Conservation (phyloP, 768 basidiomycete species). For the Boletus huronensis region DNA sequence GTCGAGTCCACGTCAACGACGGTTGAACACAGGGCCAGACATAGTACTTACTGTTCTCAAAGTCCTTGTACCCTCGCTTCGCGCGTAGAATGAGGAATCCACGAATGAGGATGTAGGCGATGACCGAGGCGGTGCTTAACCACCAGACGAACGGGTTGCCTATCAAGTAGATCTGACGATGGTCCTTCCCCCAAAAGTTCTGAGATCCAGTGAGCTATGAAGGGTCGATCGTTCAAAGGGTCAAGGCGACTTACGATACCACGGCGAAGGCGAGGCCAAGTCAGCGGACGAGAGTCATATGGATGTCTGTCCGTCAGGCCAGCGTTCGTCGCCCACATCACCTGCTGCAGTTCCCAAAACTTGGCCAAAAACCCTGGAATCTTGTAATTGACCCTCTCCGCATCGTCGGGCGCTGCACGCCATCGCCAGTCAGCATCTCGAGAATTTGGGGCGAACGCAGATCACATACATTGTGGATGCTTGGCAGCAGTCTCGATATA, state of each 20-base stretch:
- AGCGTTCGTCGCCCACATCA: constrained; percentile 97
- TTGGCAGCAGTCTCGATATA: constrained; percentile 76
- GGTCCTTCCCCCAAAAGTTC: constrained; percentile 99
- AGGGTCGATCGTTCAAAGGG: not conserved
- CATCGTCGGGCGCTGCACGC: constrained; percentile 59
- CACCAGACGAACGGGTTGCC: constrained; percentile 97
- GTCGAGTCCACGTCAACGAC: not conserved
- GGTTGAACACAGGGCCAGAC: not conserved
- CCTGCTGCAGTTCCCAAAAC: constrained; percentile 86
- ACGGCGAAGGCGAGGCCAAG: constrained; percentile 87
- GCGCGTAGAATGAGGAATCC: constrained; percentile 82
- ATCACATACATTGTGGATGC: constrained; percentile 65
- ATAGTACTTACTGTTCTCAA: constrained; percentile 73
- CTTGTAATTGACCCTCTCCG: constrained; percentile 85
- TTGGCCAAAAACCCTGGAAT: constrained; percentile 87
- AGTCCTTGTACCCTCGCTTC: constrained; percentile 88
- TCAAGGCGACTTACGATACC: constrained; percentile 72
- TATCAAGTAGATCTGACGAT: constrained; percentile 90
- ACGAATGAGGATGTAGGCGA: constrained; percentile 63
- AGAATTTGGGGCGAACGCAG: not conserved
- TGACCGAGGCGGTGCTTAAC: constrained; percentile 68
- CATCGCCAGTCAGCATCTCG: not conserved
- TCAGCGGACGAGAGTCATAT: constrained; percentile 88
- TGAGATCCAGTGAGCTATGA: constrained; percentile 29
- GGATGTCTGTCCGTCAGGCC: constrained; percentile 93